phyloP scores from a whole-genome alignment of 768 basidiomycete genomes.

The Termitomyces eurrhizus region DNA sequence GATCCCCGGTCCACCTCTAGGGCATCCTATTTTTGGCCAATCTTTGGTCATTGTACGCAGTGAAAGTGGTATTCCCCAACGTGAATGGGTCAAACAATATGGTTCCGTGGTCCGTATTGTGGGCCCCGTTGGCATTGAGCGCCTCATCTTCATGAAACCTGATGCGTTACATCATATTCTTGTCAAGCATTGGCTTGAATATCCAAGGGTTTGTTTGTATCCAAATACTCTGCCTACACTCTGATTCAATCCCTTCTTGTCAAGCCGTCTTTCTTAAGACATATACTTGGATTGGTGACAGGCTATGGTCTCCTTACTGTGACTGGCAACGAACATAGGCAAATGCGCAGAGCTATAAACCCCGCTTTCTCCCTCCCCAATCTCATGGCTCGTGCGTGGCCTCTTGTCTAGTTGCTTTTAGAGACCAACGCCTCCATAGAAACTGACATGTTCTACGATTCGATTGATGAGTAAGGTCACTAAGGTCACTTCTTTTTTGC shows the following conservation, averaged over 20 bases:
- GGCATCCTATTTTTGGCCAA: conserved; percentile 19
- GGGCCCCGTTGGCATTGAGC: conserved; percentile 44
- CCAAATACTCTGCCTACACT: neutral
- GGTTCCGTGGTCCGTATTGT: conserved; percentile 41
- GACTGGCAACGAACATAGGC: conserved; percentile 44
- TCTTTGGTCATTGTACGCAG: conserved; percentile 11
- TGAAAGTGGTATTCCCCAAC: conserved; percentile 41
- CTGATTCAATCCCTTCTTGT: neutral
- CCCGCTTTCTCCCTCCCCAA: conserved; percentile 48
- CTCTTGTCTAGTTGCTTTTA: neutral
- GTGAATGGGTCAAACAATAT: conserved; percentile 43
- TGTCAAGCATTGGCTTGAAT: conserved; percentile 39
- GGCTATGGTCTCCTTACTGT: conserved; percentile 46
- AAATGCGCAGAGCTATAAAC: conserved; percentile 49
- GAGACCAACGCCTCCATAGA: conserved; percentile 21
- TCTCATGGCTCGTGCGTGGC: conserved; percentile 31
- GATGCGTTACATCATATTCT: conserved; percentile 41
- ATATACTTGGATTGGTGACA: conserved; percentile 37
- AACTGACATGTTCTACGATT: conserved; percentile 43
- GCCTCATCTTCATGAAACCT: conserved; percentile 40
- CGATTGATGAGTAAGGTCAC: conserved; percentile 36
- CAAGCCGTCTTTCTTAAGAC: conserved; percentile 40
- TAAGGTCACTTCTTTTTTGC: neutral
- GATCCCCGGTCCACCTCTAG: conserved; percentile 25
- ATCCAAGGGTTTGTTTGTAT: conserved; percentile 35